These are phyloP conservation scores for Senna tora DNA, from an alignment of 306 rosid species.

Conservation along the genomic window DNA sequence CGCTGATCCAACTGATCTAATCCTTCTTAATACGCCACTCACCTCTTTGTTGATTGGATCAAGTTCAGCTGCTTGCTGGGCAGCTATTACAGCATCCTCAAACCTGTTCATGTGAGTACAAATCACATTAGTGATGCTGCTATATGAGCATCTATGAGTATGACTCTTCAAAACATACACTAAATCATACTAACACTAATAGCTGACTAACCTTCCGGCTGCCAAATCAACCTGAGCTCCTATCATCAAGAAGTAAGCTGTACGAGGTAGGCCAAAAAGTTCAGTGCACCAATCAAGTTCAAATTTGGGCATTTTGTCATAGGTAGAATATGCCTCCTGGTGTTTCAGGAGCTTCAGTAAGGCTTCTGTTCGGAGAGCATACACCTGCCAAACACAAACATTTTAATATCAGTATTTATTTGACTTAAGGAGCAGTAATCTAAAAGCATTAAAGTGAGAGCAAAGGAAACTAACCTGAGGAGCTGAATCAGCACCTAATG, in stretches of 20 bases:
- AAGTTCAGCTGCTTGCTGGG: conserved; percentile 64
- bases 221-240: conserved; percentile 74
- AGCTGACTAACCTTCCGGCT: conserved; percentile 74
- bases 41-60: conserved; percentile 68
- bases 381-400: conserved; percentile 51
- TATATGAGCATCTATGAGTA: neutral
- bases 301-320: conserved; percentile 65
- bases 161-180: neutral
- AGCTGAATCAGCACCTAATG: conserved; percentile 76
- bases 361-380: conserved; percentile 89
- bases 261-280: conserved; percentile 55
- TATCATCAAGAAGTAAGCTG: conserved; percentile 63
- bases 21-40: conserved; percentile 60
- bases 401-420: conserved; percentile 23
- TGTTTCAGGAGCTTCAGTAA: conserved; percentile 69
- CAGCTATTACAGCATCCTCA: conserved; percentile 75
- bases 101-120: conserved; percentile 54
- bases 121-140: neutral
- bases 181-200: neutral
- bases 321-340: conserved; percentile 70
- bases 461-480: conserved; percentile 58
- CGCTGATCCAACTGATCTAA: conserved; percentile 63
- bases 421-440: neutral
- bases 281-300: conserved; percentile 54
- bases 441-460: neutral